Percentiles rank a stretch among this genome's conserved stretches.
Conservation (phyloP, 208 protist genomes). For the Porcisia deanei region DNA sequence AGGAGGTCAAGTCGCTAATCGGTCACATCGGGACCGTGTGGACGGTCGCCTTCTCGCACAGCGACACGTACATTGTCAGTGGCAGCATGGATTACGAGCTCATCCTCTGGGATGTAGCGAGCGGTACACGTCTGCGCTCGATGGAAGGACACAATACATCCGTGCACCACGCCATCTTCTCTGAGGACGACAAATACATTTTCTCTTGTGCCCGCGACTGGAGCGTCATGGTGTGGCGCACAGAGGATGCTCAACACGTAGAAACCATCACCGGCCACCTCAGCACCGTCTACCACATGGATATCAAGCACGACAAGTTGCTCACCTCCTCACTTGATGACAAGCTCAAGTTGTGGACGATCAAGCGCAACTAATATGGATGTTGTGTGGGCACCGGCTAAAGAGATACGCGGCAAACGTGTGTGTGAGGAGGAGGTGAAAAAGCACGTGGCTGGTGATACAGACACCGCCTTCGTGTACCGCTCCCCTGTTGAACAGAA, state of each 20-base stretch:
- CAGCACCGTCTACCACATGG: constrained; percentile 89
- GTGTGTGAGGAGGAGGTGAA: background rate
- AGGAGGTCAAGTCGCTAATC: constrained; percentile 58
- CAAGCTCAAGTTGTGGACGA: constrained; percentile 82
- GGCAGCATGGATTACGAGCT: constrained; percentile 88
- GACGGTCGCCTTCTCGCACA: constrained; percentile 72
- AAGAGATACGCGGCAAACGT: background rate
- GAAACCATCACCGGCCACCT: constrained; percentile 80
- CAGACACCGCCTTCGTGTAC: background rate
- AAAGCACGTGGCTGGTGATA: constrained; percentile 1
- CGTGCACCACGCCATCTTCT: constrained; percentile 86
- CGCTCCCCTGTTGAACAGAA: background rate
- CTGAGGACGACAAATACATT: constrained; percentile 79
- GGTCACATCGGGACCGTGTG: constrained; percentile 89
- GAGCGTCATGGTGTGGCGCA: constrained; percentile 83
- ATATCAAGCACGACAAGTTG: constrained; percentile 65
- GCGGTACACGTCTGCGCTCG: constrained; percentile 52
- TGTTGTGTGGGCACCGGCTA: background rate
- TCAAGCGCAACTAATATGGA: constrained; percentile 31
- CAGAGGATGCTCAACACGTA: constrained; percentile 53
- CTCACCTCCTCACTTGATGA: constrained; percentile 84
- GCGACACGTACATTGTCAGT: constrained; percentile 72
- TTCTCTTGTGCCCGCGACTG: constrained; percentile 85
- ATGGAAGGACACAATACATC: constrained; percentile 73
- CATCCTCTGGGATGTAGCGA: constrained; percentile 70